These are phyloP conservation scores for Aspergillus thermomutatus DNA, from an alignment of 2,329 filamentous ascomycete genomes.

Conservation along the genomic window DNA sequence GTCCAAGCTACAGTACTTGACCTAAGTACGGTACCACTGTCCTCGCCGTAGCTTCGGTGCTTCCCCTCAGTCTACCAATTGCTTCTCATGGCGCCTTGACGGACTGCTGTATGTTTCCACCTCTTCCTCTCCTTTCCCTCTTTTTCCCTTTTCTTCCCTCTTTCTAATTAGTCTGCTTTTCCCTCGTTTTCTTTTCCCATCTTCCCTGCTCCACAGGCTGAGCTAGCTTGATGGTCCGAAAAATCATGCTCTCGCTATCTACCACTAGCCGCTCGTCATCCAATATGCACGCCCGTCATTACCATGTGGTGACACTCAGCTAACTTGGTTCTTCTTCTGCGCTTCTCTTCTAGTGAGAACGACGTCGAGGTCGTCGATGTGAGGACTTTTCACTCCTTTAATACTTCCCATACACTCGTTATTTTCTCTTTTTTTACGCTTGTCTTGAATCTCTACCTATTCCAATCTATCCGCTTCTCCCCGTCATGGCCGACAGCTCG, in stretches of 20 bases:
- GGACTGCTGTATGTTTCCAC: not conserved
- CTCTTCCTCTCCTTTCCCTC: conserved; percentile 2
- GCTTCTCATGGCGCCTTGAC: conserved; percentile 5
- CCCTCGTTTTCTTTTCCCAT: conserved; percentile 8
- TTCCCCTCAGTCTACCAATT: not conserved
- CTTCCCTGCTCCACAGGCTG: conserved; percentile 3
- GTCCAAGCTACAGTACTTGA: not conserved
- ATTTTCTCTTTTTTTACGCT: conserved; percentile 1
- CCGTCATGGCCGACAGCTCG: conserved; percentile 30
- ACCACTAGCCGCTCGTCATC: not conserved
- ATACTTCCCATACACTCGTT: not conserved
- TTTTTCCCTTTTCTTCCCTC: conserved; percentile 3
- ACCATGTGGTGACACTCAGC: conserved; percentile 8
- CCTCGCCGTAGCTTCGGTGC: not conserved
- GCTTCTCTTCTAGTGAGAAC: conserved; percentile 21
- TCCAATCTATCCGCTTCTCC: conserved; percentile 7
- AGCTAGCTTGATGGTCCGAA: not conserved
- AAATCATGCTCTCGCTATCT: not conserved
- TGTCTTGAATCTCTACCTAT: not conserved
- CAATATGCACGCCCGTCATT: not conserved
- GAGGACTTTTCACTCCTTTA: conserved; percentile 14
- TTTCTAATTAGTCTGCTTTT: conserved; percentile 5
- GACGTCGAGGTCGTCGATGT: conserved; percentile 30
- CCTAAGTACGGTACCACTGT: not conserved
- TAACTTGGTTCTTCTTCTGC: conserved; percentile 9